Evolutionary conservation across 176 grass and related monocot genomes (phyloP).

Genomic region (Oropetium thomaeum): DNA sequence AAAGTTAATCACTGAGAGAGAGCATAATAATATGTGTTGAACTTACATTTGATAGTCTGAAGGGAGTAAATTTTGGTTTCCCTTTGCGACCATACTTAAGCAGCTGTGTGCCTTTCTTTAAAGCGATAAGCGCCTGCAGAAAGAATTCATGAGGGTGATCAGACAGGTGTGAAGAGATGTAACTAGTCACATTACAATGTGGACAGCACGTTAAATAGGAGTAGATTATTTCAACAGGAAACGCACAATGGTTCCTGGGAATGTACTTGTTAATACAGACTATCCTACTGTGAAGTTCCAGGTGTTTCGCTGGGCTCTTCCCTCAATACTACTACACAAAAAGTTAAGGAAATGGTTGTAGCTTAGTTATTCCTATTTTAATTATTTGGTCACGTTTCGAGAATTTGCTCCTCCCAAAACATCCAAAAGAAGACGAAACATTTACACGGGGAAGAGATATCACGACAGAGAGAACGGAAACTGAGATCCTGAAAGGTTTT

Average conservation of each 20-base stretch:
- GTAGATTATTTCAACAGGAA: not conserved
- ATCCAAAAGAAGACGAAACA: not conserved
- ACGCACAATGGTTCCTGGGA: not conserved
- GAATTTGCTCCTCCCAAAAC: not conserved
- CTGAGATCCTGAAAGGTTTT: not conserved
- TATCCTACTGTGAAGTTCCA: slow-evolving; percentile 25
- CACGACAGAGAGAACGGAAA: not conserved
- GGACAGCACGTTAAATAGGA: not conserved
- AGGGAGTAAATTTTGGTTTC: slow-evolving; percentile 91
- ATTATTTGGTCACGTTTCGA: not conserved
- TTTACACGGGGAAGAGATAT: not conserved
- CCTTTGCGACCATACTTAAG: slow-evolving; percentile 95
- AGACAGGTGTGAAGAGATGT: not conserved
- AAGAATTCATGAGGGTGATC: slow-evolving; percentile 19
- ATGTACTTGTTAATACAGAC: not conserved
- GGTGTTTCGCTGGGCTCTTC: slow-evolving; percentile 23
- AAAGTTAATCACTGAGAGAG: not conserved
- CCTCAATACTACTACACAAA: slow-evolving; percentile 20
- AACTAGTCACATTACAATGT: not conserved
- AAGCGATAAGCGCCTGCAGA: slow-evolving; percentile 65
- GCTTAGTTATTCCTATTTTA: slow-evolving; percentile 26
- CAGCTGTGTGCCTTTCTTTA: slow-evolving; percentile 91
- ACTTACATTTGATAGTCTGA: slow-evolving; percentile 88
- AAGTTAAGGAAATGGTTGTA: not conserved
- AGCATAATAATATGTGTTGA: not conserved